Evolutionary conservation across 192 early-diverging fungal species (phyloP).

Genomic region (Chytriomyces confervae): DNA sequence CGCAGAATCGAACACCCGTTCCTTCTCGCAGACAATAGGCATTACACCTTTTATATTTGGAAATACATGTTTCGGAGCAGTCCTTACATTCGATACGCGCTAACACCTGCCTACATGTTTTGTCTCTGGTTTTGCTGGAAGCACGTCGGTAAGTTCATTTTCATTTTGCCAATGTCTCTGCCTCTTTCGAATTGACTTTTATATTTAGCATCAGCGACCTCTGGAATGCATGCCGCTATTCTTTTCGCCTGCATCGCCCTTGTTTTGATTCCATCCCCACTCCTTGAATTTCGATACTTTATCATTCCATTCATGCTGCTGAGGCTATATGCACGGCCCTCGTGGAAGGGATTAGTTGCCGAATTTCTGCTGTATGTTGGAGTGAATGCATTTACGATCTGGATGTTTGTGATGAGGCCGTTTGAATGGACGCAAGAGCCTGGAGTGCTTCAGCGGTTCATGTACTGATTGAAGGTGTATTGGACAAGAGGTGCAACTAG

Average conservation of each 20-base stretch:
- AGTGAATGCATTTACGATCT: conserved; percentile 74
- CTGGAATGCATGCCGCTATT: conserved; percentile 51
- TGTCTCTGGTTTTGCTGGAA: conserved; percentile 7
- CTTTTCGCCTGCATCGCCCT: conserved; percentile 60
- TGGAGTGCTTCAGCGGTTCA: conserved; percentile 79
- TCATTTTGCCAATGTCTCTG: background rate
- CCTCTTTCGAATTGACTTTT: background rate
- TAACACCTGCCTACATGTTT: conserved; percentile 71
- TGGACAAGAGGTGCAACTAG: conserved; percentile 5
- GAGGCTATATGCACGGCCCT: conserved; percentile 64
- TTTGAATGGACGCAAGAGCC: conserved; percentile 80
- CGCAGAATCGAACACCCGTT: conserved; percentile 88
- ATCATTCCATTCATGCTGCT: conserved; percentile 83
- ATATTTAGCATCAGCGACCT: conserved; percentile 43
- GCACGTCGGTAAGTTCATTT: conserved; percentile 27
- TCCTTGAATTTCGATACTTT: conserved; percentile 96
- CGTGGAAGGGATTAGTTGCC: conserved; percentile 38
- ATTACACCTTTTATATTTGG: conserved; percentile 96
- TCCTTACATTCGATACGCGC: conserved; percentile 57
- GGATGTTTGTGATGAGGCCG: conserved; percentile 75
- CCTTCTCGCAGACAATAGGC: conserved; percentile 91
- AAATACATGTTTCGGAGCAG: conserved; percentile 73
- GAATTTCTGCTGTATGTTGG: conserved; percentile 57
- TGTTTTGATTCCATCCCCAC: conserved; percentile 85
- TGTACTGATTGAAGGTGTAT: conserved; percentile 76